phyloP scores from a whole-genome alignment of 257 asterid species.

The Solanum rostratum region DNA sequence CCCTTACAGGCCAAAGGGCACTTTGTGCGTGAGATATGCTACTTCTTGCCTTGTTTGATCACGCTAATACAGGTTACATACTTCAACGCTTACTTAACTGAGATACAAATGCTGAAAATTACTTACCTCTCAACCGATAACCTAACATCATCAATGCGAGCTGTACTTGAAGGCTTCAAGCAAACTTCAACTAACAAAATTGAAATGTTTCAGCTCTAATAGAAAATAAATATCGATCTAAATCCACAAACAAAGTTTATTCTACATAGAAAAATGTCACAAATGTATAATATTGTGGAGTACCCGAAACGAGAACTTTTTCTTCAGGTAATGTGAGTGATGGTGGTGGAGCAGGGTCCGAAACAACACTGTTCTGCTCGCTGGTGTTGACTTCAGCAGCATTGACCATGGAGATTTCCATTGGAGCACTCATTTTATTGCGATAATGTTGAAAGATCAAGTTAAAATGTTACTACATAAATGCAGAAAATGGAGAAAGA shows the following conservation, averaged over 20 bases:
- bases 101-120: neutral
- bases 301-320: slow-evolving; percentile 73
- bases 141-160: slow-evolving; percentile 54
- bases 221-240: neutral
- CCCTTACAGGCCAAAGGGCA: neutral
- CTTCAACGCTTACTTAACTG: neutral
- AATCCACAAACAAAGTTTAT: slow-evolving; percentile 3
- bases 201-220: neutral
- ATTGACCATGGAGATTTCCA: slow-evolving; percentile 55
- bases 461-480: neutral
- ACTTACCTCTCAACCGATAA: slow-evolving; percentile 63
- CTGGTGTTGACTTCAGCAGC: slow-evolving; percentile 20
- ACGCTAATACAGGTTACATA: neutral
- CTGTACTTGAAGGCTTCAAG: slow-evolving; percentile 67
- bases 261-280: neutral
- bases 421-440: slow-evolving; percentile 60
- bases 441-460: slow-evolving; percentile 10
- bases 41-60: neutral
- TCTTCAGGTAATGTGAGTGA: slow-evolving; percentile 24
- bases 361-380: slow-evolving; percentile 30
- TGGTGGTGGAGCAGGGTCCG: slow-evolving; percentile 33
- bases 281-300: neutral
- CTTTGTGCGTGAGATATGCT: neutral
- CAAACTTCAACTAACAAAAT: slow-evolving; percentile 73
- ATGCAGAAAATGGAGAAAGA: neutral